phyloP scores from a whole-genome alignment of 371 early-diverging fungal species.

The Rhizomucor pusillus region DNA sequence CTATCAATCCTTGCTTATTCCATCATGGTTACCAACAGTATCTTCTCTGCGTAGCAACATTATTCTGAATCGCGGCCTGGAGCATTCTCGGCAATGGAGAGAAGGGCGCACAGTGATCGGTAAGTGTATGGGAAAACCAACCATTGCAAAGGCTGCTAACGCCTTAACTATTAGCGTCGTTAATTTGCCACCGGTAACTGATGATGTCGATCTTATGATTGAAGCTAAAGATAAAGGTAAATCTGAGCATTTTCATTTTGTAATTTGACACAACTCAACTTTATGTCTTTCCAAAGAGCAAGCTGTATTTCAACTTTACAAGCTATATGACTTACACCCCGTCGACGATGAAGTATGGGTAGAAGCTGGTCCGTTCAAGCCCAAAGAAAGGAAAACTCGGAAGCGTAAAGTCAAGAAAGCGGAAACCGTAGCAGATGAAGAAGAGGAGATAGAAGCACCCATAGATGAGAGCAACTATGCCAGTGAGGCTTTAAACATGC shows the following conservation, averaged over 20 bases:
- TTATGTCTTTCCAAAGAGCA: slow-evolving; percentile 25
- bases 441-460: no score
- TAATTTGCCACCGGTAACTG: slow-evolving; percentile 43
- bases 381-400: slow-evolving; percentile 18
- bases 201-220: slow-evolving; percentile 55
- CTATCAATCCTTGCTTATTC: background rate
- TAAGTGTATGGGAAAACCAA: background rate
- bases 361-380: slow-evolving; percentile 16
- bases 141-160: background rate
- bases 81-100: slow-evolving; percentile 32
- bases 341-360: slow-evolving; percentile 32
- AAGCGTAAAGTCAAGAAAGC: background rate
- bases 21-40: no score
- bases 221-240: slow-evolving; percentile 56
- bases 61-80: slow-evolving; percentile 47
- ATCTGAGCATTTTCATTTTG: background rate
- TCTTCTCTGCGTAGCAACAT: slow-evolving; percentile 32
- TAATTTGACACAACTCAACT: background rate
- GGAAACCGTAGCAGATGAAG: background rate
- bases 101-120: slow-evolving; percentile 47
- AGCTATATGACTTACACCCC: slow-evolving; percentile 28
- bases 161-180: background rate
- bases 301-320: slow-evolving; percentile 49
- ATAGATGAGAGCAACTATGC: no score
- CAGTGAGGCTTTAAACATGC: no score